Conservation (phyloP, 2,329 filamentous ascomycete genomes). For the Colletotrichum tropicale region DNA sequence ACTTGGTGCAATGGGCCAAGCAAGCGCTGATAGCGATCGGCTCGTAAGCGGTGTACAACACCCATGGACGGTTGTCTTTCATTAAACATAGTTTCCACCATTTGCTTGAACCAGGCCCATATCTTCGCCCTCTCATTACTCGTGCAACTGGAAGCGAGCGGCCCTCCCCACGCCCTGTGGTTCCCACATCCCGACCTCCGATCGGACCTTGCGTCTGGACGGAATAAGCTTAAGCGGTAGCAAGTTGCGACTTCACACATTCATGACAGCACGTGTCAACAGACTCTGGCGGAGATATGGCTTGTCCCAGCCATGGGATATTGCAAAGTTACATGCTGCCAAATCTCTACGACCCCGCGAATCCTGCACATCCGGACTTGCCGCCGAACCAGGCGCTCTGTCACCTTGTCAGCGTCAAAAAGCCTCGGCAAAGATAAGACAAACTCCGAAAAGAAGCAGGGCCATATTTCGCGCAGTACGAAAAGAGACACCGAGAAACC, state of each 20-base stretch:
- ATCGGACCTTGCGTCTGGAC: slow-evolving; percentile 12
- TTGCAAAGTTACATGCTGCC: background rate
- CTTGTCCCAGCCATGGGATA: background rate
- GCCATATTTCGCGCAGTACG: background rate
- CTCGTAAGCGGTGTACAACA: slow-evolving; percentile 8
- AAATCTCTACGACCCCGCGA: background rate
- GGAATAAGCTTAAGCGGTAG: slow-evolving; percentile 16
- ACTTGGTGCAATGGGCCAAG: background rate
- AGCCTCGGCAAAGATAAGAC: background rate
- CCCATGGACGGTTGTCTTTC: background rate
- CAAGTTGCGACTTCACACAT: background rate
- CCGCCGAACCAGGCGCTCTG: slow-evolving; percentile 15
- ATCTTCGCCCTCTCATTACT: slow-evolving; percentile 6
- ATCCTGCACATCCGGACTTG: slow-evolving; percentile 9
- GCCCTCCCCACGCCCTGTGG: background rate
- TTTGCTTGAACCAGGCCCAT: background rate
- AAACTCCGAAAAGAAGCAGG: background rate
- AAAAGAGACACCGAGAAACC: background rate
- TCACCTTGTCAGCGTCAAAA: background rate
- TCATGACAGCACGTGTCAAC: background rate
- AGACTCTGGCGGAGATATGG: background rate
- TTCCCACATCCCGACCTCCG: slow-evolving; percentile 9
- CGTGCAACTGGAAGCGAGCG: background rate
- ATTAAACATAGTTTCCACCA: slow-evolving; percentile 3
- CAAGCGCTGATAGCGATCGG: slow-evolving; percentile 1